Base-by-base conservation (phyloP, 768 basidiomycete species). In the Leccinum sublutescens region DNA sequence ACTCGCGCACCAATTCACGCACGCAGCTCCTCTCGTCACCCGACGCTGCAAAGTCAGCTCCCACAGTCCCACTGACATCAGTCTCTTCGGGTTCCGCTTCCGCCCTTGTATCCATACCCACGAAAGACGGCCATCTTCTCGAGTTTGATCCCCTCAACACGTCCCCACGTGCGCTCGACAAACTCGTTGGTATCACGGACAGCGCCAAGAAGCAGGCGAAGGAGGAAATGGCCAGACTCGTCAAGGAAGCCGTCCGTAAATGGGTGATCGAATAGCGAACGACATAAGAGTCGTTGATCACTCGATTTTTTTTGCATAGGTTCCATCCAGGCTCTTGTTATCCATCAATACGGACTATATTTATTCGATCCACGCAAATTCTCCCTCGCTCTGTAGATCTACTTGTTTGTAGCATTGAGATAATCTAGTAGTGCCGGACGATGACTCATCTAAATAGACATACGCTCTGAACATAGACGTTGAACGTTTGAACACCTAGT, bases 131-230 rank as follows among this genome's bases (percentile, higher is more conserved):
- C 0, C 85, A 88, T 64, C 72, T 89, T n/a, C 79, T 96, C 25
- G 86, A 88, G 69, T 94, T 96, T 66, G 89, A 96, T 64, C 93
- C 93, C 9, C 76, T 95, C 47, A 79, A 80, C 59, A 86, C 89
- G 14, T 85, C 88, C 2, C 86, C 91, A 1, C 79, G 81, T 2
- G 79, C 89, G 51, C 75, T 95, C 31, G 89, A 93, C 66, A 85
- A 82, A 33, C 78, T 92, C 8, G 86, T 90, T 55, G 90, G 89
- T 5, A 89, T 93, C 59, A 84, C 88, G 0, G 84, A 87, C 57
- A 88, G 87, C 65, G 89, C 91, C 47, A 93, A 92, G 80, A 90
- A 89, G 68, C 85, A 89, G 63, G 91, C 89, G 21, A 84, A 83
- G 65, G 80, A 84, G 50, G 91, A 93, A 62, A 89, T 92, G 85